phyloP scores from a whole-genome alignment of 257 asterid species.

The Capsicum rhomboideum region DNA sequence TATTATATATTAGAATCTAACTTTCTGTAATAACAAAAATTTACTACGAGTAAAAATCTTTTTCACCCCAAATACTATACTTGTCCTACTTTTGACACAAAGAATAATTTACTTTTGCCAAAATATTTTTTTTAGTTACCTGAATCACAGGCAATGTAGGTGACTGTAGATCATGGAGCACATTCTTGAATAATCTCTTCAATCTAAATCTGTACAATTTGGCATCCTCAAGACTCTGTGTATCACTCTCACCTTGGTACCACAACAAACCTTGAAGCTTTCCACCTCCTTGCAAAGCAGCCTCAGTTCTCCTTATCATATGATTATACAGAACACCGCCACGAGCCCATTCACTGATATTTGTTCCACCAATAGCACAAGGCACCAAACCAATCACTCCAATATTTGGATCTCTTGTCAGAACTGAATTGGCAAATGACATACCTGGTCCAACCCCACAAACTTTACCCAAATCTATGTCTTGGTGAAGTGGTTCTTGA shows the following conservation, averaged over 20 bases:
- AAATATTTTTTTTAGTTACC: constrained; percentile 9
- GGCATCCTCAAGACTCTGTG: constrained; percentile 21
- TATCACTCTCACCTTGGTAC: constrained; percentile 40
- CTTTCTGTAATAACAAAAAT: too few relatives aligned
- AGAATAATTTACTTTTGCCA: not conserved
- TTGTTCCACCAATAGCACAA: constrained; percentile 33
- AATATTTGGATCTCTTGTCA: constrained; percentile 23
- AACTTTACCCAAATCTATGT: constrained; percentile 37
- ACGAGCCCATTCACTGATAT: constrained; percentile 23
- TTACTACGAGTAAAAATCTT: not conserved
- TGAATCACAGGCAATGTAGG: constrained; percentile 27
- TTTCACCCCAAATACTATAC: not conserved
- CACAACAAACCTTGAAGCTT: constrained; percentile 23
- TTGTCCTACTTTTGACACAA: not conserved
- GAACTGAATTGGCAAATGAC: constrained; percentile 45
- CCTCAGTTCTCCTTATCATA: constrained; percentile 20
- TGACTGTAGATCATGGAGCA: constrained; percentile 22
- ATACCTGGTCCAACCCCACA: constrained; percentile 92
- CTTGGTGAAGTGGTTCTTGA: constrained; percentile 70
- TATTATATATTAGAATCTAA: not conserved
- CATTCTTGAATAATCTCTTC: constrained; percentile 12
- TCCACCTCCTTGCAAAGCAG: constrained; percentile 26
- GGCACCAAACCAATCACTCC: constrained; percentile 55
- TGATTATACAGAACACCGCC: constrained; percentile 13
- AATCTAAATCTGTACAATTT: constrained; percentile 17